These are phyloP conservation scores for Talaromyces rugulosus DNA, from an alignment of 2,329 filamentous ascomycete species.

Conservation along the genomic window DNA sequence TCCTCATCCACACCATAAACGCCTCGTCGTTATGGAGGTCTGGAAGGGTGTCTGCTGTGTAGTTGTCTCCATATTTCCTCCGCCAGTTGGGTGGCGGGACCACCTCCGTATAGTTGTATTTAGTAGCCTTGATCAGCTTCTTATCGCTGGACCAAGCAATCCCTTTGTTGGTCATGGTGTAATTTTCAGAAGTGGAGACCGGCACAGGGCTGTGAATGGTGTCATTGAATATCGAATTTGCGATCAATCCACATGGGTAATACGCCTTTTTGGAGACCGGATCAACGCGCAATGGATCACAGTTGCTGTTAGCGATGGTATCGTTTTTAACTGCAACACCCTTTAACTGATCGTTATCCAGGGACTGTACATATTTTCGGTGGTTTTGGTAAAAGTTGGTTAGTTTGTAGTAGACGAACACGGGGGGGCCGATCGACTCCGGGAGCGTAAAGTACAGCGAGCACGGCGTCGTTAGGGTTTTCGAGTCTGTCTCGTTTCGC, in stretches of 20 bases:
- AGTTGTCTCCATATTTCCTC: slow-evolving; percentile 64
- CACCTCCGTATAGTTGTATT: slow-evolving; percentile 63
- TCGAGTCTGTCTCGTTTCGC: slow-evolving; percentile 16
- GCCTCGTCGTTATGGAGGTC: slow-evolving; percentile 71
- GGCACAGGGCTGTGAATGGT: slow-evolving; percentile 66
- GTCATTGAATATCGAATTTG: slow-evolving; percentile 97
- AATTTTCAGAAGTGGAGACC: slow-evolving; percentile 46
- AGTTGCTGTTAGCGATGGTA: slow-evolving; percentile 65
- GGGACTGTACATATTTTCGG: slow-evolving; percentile 87
- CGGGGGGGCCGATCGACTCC: slow-evolving; percentile 71
- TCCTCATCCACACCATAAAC: slow-evolving; percentile 99
- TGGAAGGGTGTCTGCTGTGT: slow-evolving; percentile 63
- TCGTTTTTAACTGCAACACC: slow-evolving; percentile 59
- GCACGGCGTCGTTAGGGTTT: slow-evolving; percentile 52
- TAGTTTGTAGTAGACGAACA: slow-evolving; percentile 90
- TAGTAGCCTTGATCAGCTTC: slow-evolving; percentile 68
- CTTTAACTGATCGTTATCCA: slow-evolving; percentile 77
- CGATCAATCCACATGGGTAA: slow-evolving; percentile 93
- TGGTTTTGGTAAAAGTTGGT: slow-evolving; percentile 99
- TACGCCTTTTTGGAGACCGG: slow-evolving; percentile 61
- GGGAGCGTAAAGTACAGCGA: slow-evolving; percentile 74
- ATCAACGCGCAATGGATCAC: slow-evolving; percentile 65
- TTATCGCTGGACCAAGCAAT: slow-evolving; percentile 87
- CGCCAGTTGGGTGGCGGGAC: slow-evolving; percentile 85
- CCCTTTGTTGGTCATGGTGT: slow-evolving; percentile 69